These are phyloP conservation scores for Aspergillus haitiensis DNA, from an alignment of 495 filamentous ascomycete species.

Conservation along the genomic window DNA sequence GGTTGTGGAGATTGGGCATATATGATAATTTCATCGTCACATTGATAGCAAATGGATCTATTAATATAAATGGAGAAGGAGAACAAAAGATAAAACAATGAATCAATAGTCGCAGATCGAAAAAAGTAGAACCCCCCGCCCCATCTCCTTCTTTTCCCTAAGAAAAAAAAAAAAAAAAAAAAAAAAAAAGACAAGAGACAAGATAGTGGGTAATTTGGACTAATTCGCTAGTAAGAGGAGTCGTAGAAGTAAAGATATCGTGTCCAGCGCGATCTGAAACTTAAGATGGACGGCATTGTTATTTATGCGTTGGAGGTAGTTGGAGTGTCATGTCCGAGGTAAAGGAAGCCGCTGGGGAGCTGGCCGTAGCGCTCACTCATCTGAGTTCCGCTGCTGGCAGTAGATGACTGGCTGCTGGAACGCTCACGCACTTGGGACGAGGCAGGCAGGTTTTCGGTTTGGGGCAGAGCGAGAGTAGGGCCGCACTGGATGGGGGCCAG, in stretches of 20 bases:
- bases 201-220: conserved; percentile 5
- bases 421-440: conserved; percentile 7
- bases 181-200: conserved; percentile 11
- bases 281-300: conserved; percentile 4
- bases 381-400: conserved; percentile 20
- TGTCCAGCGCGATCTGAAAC: conserved; percentile 30
- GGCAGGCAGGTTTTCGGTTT: conserved; percentile 17
- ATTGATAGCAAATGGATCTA: conserved; percentile 6
- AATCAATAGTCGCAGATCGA: too few relatives aligned
- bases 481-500: conserved; percentile 41
- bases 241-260: conserved; percentile 18
- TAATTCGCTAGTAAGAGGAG: conserved; percentile 11
- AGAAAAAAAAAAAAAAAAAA: conserved; percentile 8
- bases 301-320: conserved; percentile 9
- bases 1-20: conserved; percentile 13
- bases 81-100: not conserved
- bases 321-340: conserved; percentile 29
- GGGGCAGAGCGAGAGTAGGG: conserved; percentile 33
- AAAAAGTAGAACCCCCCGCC: too few relatives aligned
- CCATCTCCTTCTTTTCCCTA: too few relatives aligned
- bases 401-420: conserved; percentile 22
- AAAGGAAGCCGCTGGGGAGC: conserved; percentile 35
- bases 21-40: conserved; percentile 21
- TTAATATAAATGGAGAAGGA: conserved; percentile 5
- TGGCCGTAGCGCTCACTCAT: conserved; percentile 21